Evolutionary conservation across 441 rosid species (phyloP).

Genomic region (Hura crepitans): DNA sequence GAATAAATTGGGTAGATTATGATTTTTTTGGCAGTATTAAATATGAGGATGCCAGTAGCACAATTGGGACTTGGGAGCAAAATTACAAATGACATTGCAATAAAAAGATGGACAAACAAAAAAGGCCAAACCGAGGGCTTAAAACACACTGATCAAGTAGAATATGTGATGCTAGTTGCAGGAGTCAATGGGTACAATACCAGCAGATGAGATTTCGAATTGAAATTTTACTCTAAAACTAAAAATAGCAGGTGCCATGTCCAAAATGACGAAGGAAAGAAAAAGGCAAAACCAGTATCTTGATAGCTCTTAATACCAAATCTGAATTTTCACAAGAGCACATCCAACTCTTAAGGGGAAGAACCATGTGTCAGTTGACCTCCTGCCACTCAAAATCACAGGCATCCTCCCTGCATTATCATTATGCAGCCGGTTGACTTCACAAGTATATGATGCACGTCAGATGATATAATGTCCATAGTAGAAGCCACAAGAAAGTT

Average conservation of each 20-base stretch:
- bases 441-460: too few relatives aligned
- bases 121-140: too few relatives aligned
- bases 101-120: too few relatives aligned
- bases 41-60: too few relatives aligned
- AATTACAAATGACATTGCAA: too few relatives aligned
- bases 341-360: conserved; percentile 37
- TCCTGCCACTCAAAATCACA: conserved; percentile 68
- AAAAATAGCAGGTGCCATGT: conserved; percentile 6
- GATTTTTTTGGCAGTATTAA: too few relatives aligned
- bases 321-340: conserved; percentile 68
- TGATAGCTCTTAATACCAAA: conserved; percentile 52
- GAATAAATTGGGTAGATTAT: too few relatives aligned
- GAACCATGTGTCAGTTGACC: conserved; percentile 60
- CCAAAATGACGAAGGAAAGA: background rate
- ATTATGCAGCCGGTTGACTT: background rate
- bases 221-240: background rate
- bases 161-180: conserved; percentile 69
- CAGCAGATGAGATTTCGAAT: conserved; percentile 33
- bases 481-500: too few relatives aligned
- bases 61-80: too few relatives aligned
- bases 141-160: conserved; percentile 75
- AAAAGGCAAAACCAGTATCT: background rate
- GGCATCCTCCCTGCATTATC: conserved; percentile 72
- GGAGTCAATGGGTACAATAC: conserved; percentile 79
- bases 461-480: too few relatives aligned